phyloP scores from a whole-genome alignment of 768 basidiomycete species.

The Lactifluus subvellereus region DNA sequence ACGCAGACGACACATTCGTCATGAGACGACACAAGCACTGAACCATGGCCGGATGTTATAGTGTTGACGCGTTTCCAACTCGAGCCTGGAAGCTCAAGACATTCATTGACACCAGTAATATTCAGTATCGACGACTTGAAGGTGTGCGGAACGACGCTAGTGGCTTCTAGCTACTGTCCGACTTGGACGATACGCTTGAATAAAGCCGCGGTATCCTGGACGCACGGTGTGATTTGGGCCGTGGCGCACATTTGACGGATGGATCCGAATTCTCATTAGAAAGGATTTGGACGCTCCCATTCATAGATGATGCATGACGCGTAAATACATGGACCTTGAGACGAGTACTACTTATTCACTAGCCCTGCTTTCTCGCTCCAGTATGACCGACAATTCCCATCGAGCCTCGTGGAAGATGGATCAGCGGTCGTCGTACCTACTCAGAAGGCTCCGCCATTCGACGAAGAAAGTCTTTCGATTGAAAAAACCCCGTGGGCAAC shows the following conservation, averaged over 20 bases:
- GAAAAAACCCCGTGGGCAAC: not conserved
- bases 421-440: conserved; percentile 9
- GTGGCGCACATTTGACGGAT: not conserved
- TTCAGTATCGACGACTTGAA: no score
- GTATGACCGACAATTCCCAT: not conserved
- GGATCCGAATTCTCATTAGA: not conserved
- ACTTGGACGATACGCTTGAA: not conserved
- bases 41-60: no score
- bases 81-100: no score
- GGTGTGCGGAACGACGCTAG: no score
- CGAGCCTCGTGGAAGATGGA: not conserved
- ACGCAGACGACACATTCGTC: not conserved
- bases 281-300: not conserved
- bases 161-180: not conserved
- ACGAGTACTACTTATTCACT: not conserved
- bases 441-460: not conserved
- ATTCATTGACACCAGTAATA: no score
- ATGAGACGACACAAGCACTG: no score
- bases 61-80: no score
- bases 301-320: not conserved
- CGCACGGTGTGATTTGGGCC: not conserved
- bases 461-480: not conserved
- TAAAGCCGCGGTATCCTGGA: not conserved
- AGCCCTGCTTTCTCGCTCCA: not conserved
- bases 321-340: not conserved